Conservation (phyloP, 768 basidiomycete species). For the Clavulina sp. region DNA sequence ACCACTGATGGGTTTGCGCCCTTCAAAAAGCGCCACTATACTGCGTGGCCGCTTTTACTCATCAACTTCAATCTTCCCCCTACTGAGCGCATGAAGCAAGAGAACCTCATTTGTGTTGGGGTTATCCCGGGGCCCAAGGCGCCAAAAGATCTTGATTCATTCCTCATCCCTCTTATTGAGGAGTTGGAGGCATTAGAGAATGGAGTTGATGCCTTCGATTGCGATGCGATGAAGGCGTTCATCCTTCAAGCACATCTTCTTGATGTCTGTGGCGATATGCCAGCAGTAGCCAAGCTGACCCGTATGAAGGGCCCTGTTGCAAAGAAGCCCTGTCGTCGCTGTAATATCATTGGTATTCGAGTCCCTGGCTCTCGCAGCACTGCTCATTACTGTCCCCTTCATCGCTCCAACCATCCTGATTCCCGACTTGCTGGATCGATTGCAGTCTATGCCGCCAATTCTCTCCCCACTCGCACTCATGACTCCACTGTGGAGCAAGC, state of each 20-base stretch:
- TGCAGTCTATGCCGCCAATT: no score
- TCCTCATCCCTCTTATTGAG: slow-evolving; percentile 21
- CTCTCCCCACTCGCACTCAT: no score
- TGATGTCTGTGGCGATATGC: slow-evolving; percentile 20
- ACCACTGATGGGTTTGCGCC: slow-evolving; percentile 28
- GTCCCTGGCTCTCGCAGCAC: not conserved
- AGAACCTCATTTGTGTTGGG: slow-evolving; percentile 24
- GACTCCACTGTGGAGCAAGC: no score
- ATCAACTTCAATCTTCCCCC: slow-evolving; percentile 30
- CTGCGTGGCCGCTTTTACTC: slow-evolving; percentile 27
- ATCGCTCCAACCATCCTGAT: not conserved
- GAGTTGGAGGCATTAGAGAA: slow-evolving; percentile 21
- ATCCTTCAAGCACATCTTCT: slow-evolving; percentile 18
- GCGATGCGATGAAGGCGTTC: slow-evolving; percentile 15
- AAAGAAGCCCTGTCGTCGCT: not conserved
- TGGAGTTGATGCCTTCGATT: slow-evolving; percentile 21
- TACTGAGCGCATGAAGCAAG: slow-evolving; percentile 20
- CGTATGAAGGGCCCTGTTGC: slow-evolving; percentile 32
- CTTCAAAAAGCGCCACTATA: slow-evolving; percentile 20
- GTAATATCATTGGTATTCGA: not conserved
- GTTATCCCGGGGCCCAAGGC: slow-evolving; percentile 31
- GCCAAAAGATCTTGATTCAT: slow-evolving; percentile 25
- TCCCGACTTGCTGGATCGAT: no score
- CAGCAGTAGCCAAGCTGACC: slow-evolving; percentile 20
- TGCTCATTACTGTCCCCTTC: not conserved